Evolutionary conservation across 192 early-diverging fungal genomes (phyloP), one percentile per base, ranked within the genome.

Genomic region (Spizellomyces sp.): DNA sequence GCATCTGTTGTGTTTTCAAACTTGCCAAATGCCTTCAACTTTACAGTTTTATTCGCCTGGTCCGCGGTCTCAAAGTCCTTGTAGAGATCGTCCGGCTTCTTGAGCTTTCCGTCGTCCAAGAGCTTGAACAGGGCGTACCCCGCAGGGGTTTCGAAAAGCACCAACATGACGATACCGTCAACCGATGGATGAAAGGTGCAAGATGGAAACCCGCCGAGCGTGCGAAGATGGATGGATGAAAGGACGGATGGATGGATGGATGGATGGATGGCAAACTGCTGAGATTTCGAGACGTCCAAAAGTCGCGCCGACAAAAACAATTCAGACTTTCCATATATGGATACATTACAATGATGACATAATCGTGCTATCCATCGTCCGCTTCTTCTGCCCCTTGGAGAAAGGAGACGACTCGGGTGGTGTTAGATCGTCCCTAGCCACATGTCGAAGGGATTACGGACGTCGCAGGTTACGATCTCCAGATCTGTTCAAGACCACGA

Each of bases 1-100:
- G 97, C 97, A 77, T 97, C 96, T 67, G 91, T 95, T 36, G 96
- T 99, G 88, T 96, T 98, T 75, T 96, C 96, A 80, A 99, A 99
- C 85, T 98, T 98, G 64, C 90, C 87, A 81, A 99, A 98, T 64
- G 94, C 93, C 78, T 95, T 87, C 67, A 99, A 87, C 86, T 97
- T 98, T 60, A 96, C 87, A 63, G 90, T 86, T 81, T 93, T 89
- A 83, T 96, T 95, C 60, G 96, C 96, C 59, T 80, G 77, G 60
- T 93, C 94, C 41, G 95, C 83, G 42, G 94, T 90, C 66, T 89
- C 90, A 79, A 99, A 99, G 73, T 90, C 84, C 81, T 93, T 92
- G 87, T 88, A 89, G 70, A 98, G 81, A 58, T 90, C 82, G 57
- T 97, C 94, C 50, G 92, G 90, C 76, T 94, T 91, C 75, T 88